Conservation (phyloP, 768 basidiomycete species). For the Phaeotremella fagi region DNA sequence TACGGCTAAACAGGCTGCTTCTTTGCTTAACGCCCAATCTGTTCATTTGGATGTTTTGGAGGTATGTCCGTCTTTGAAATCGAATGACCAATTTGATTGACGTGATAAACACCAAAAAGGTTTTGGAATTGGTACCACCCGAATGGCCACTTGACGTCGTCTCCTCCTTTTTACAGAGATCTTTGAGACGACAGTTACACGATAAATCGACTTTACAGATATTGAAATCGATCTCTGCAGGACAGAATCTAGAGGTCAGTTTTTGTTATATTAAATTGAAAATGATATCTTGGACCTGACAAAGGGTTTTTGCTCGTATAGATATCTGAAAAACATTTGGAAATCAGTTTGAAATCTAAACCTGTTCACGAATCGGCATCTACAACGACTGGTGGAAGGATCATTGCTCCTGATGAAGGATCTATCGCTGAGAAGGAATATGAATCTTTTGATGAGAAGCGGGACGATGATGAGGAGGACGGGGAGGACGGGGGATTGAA, state of each 20-base stretch:
- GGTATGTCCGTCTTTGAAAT: slow-evolving; percentile 53
- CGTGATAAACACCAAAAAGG: slow-evolving; percentile 54
- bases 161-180: slow-evolving; percentile 71
- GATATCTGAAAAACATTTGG: slow-evolving; percentile 30
- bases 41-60: slow-evolving; percentile 70
- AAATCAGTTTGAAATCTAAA: too few relatives aligned
- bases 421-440: slow-evolving; percentile 46
- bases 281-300: too few relatives aligned
- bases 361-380: too few relatives aligned
- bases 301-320: not conserved
- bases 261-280: too few relatives aligned
- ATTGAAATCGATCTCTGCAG: slow-evolving; percentile 69
- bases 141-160: slow-evolving; percentile 70
- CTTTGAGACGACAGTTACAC: slow-evolving; percentile 71
- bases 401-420: slow-evolving; percentile 39
- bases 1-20: slow-evolving; percentile 59
- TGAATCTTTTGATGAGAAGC: slow-evolving; percentile 19
- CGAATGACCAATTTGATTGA: not conserved
- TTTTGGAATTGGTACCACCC: slow-evolving; percentile 58
- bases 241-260: slow-evolving; percentile 68
- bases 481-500: too few relatives aligned
- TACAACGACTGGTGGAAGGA: not conserved
- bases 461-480: not conserved
- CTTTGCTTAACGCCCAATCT: slow-evolving; percentile 72
- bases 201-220: slow-evolving; percentile 51